phyloP scores from a whole-genome alignment of 495 filamentous ascomycete genomes.

The Aeminium ludgeri region DNA sequence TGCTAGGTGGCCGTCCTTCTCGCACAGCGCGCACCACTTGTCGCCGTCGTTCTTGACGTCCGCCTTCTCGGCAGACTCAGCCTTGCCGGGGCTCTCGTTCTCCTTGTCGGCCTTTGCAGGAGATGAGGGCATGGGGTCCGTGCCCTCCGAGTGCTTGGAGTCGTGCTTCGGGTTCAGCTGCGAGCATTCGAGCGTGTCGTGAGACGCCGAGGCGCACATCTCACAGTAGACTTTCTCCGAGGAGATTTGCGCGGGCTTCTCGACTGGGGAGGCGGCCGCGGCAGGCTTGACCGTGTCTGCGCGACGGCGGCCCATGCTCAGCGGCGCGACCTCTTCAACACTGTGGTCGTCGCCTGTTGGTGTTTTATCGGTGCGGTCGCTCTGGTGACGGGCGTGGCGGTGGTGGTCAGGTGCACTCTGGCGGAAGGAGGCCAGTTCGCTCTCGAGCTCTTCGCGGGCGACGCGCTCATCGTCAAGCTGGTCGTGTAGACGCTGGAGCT shows the following conservation, averaged over 20 bases:
- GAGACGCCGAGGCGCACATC: slow-evolving; percentile 13
- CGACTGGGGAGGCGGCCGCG: slow-evolving; percentile 1
- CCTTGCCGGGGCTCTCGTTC: slow-evolving; percentile 5
- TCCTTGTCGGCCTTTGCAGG: slow-evolving; percentile 14
- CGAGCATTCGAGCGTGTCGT: slow-evolving; percentile 16
- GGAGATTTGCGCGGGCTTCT: not conserved
- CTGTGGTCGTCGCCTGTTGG: not conserved
- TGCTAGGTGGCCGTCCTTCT: slow-evolving; percentile 65
- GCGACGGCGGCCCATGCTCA: slow-evolving; percentile 6
- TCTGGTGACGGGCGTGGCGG: slow-evolving; percentile 32
- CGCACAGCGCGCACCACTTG: slow-evolving; percentile 96
- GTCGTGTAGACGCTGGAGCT: slow-evolving; percentile 40
- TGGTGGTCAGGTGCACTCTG: slow-evolving; percentile 18
- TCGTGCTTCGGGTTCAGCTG: slow-evolving; percentile 6
- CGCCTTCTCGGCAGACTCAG: slow-evolving; percentile 55
- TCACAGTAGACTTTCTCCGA: slow-evolving; percentile 13
- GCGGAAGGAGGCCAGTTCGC: too few species aligned
- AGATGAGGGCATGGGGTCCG: not conserved
- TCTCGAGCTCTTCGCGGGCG: too few species aligned
- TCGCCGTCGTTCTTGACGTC: slow-evolving; percentile 48
- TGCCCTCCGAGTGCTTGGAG: not conserved
- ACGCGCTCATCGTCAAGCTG: slow-evolving; percentile 30
- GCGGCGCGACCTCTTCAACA: too few species aligned
- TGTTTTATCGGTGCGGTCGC: slow-evolving; percentile 36
- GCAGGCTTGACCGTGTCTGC: slow-evolving; percentile 14